Conservation (phyloP, 441 rosid species). For the Erodium trifolium region DNA sequence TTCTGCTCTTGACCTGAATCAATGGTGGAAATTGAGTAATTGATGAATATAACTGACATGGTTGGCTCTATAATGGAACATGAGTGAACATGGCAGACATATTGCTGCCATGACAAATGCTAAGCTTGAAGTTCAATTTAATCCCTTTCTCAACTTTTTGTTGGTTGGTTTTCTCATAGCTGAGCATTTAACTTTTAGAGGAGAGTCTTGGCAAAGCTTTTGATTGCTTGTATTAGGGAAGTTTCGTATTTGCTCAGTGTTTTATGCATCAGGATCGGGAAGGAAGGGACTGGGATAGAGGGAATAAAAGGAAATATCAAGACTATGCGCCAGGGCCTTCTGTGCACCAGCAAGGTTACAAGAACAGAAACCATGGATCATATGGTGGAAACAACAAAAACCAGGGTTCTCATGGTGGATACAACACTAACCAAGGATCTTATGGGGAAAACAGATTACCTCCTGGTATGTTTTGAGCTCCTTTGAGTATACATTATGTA, state of each 20-base stretch:
- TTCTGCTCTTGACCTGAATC: no score
- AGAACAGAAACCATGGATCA: constrained; percentile 7
- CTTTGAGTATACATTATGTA: background rate
- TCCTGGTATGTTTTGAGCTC: constrained; percentile 2
- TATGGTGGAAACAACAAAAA: constrained; percentile 6
- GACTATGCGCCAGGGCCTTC: constrained; percentile 8
- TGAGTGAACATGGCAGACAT: background rate
- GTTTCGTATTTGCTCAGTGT: background rate
- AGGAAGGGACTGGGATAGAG: constrained; percentile 12
- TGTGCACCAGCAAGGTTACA: constrained; percentile 1
- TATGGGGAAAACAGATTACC: constrained; percentile 2
- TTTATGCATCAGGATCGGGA: constrained; percentile 8
- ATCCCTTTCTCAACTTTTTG: background rate
- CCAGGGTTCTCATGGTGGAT: constrained; percentile 4
- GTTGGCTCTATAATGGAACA: background rate
- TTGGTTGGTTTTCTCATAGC: background rate
- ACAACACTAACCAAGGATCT: constrained; percentile 9
- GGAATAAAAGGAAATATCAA: constrained; percentile 6
- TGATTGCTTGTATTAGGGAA: background rate
- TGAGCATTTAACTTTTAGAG: background rate
- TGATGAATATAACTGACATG: background rate
- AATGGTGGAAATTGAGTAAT: no score
- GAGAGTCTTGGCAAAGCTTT: background rate
- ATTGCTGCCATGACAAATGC: background rate
- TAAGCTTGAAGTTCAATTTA: constrained; percentile 3